Percentiles rank a stretch among this genome's conserved stretches.
Conservation (phyloP, 202 grass and related monocot genomes). For the Cymbopogon flexuosus region DNA sequence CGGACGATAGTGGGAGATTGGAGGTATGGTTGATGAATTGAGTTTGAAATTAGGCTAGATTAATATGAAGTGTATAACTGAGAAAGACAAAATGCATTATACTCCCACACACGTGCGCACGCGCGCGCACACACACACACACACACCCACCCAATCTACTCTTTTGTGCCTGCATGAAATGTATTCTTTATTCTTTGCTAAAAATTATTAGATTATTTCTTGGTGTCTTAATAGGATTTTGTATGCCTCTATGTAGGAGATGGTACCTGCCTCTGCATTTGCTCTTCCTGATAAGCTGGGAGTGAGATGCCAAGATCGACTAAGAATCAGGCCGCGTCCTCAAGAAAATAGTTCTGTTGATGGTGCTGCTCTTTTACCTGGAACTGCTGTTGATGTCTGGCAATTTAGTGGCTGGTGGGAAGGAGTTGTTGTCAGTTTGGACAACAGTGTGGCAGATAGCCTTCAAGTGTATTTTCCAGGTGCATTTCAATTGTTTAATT, state of each 20-base stretch:
- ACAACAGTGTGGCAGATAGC: conserved; percentile 41
- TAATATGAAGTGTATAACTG: background rate
- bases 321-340: conserved; percentile 66
- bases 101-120: background rate
- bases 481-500: conserved; percentile 31
- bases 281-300: conserved; percentile 83
- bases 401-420: conserved; percentile 96
- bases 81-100: background rate
- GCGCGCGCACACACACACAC: background rate
- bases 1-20: conserved; percentile 68
- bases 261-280: conserved; percentile 59
- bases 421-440: conserved; percentile 53
- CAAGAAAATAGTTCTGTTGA: conserved; percentile 45
- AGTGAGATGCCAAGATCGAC: conserved; percentile 52
- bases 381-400: conserved; percentile 77
- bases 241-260: conserved; percentile 54
- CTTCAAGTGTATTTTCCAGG: conserved; percentile 83
- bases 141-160: background rate
- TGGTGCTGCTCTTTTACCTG: conserved; percentile 40
- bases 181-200: conserved; percentile 9
- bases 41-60: conserved; percentile 17
- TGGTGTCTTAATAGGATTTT: background rate
- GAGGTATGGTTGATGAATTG: conserved; percentile 52
- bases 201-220: background rate
- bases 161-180: background rate